A percentile compares a stretch with the other conserved stretches of the same genome.
These are phyloP conservation scores for Gossypium mustelinum DNA, from an alignment of 345 rosid genomes.

Conservation along the genomic window DNA sequence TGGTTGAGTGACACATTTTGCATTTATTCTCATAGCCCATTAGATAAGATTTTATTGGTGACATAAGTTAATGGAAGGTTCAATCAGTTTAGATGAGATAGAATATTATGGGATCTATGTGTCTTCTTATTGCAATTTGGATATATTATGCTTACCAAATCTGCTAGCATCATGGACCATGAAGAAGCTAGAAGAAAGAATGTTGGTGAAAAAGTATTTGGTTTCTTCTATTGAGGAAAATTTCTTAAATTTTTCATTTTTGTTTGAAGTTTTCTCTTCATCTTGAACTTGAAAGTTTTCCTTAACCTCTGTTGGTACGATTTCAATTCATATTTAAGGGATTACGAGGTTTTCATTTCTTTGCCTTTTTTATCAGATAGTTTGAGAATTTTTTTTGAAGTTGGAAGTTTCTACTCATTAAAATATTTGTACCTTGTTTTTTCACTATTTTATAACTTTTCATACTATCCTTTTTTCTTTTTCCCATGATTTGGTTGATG, in stretches of 20 bases:
- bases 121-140: neutral
- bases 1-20: neutral
- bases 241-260: neutral
- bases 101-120: no score
- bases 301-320: neutral
- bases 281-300: neutral
- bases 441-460: no score
- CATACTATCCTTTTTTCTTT: no score
- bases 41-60: no score
- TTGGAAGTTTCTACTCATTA: no score
- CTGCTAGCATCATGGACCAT: neutral
- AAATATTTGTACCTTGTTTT: no score
- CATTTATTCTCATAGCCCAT: neutral
- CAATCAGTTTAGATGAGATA: no score
- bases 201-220: slow-evolving; percentile 37
- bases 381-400: no score
- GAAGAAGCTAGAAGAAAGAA: neutral
- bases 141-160: neutral
- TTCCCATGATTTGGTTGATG: no score
- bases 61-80: no score
- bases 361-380: neutral
- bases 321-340: neutral
- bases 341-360: neutral
- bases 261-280: neutral
- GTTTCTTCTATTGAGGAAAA: slow-evolving; percentile 13